These are phyloP conservation scores for Sechiopsis laciniata DNA, from an alignment of 306 rosid genomes.

Conservation along the genomic window DNA sequence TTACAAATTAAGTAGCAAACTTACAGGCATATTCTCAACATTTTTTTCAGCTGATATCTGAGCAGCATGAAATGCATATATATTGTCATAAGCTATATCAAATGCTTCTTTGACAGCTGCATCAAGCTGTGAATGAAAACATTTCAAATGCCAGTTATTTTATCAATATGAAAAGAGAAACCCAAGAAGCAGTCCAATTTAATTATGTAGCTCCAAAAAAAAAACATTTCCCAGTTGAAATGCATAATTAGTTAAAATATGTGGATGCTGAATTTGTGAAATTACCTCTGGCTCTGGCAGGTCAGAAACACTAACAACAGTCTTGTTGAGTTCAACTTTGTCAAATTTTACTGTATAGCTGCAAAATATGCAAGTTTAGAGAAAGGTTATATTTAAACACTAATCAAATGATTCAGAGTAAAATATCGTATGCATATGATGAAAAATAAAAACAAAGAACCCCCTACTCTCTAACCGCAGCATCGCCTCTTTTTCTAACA, in stretches of 20 bases:
- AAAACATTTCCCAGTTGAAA: neutral
- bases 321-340: slow-evolving; percentile 54
- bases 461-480: slow-evolving; percentile 71
- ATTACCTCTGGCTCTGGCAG: slow-evolving; percentile 88
- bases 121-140: slow-evolving; percentile 52
- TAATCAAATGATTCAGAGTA: neutral
- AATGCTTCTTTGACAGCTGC: slow-evolving; percentile 66
- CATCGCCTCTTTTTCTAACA: slow-evolving; percentile 73
- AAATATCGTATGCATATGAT: neutral
- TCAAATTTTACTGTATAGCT: slow-evolving; percentile 81
- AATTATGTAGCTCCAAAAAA: slow-evolving; percentile 1
- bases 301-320: slow-evolving; percentile 59
- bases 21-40: slow-evolving; percentile 90
- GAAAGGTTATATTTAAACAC: neutral
- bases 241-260: neutral
- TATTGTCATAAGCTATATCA: slow-evolving; percentile 81
- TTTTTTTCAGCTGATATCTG: slow-evolving; percentile 67
- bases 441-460: neutral
- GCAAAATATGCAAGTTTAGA: slow-evolving; percentile 23
- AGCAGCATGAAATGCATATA: slow-evolving; percentile 84
- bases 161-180: neutral
- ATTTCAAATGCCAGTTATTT: neutral
- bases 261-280: slow-evolving; percentile 13
- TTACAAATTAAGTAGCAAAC: slow-evolving; percentile 26
- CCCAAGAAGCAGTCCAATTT: neutral